These are phyloP conservation scores for Auriscalpium vulgare DNA, from an alignment of 768 basidiomycete species.

Conservation along the genomic window DNA sequence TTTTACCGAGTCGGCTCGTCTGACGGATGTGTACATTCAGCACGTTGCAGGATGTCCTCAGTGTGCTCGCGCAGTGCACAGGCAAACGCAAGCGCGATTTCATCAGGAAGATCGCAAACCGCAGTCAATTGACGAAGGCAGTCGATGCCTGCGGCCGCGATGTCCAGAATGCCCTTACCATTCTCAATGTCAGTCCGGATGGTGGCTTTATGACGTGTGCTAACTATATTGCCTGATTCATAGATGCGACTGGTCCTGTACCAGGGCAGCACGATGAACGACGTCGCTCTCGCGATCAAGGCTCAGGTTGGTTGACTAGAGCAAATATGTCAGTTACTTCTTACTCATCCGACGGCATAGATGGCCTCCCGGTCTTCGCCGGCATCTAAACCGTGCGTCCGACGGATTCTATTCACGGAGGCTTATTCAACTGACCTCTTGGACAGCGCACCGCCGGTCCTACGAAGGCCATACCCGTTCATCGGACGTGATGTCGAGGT, in stretches of 20 bases:
- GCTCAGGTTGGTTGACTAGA: not conserved
- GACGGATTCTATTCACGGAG: not conserved
- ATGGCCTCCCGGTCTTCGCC: no score
- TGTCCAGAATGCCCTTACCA: not conserved
- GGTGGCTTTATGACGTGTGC: not conserved
- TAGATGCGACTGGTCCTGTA: not conserved
- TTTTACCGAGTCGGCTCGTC: not conserved
- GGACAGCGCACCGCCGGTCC: constrained; percentile 1
- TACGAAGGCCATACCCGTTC: constrained; percentile 5
- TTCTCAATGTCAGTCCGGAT: not conserved
- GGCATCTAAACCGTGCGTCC: not conserved
- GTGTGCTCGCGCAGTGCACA: not conserved
- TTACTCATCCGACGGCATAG: no score
- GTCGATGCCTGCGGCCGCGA: not conserved
- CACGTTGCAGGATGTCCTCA: not conserved
- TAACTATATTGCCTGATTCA: not conserved
- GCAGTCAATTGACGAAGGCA: not conserved
- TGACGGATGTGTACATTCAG: not conserved
- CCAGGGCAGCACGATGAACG: not conserved
- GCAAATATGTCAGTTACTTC: no score
- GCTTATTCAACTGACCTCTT: not conserved
- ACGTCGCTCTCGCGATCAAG: not conserved
- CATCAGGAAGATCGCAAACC: not conserved
- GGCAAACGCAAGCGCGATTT: not conserved
- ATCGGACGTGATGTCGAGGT: constrained; percentile 10